Base-by-base conservation (phyloP, 805 yeast species). In the Yarrowia yakushimensis region DNA sequence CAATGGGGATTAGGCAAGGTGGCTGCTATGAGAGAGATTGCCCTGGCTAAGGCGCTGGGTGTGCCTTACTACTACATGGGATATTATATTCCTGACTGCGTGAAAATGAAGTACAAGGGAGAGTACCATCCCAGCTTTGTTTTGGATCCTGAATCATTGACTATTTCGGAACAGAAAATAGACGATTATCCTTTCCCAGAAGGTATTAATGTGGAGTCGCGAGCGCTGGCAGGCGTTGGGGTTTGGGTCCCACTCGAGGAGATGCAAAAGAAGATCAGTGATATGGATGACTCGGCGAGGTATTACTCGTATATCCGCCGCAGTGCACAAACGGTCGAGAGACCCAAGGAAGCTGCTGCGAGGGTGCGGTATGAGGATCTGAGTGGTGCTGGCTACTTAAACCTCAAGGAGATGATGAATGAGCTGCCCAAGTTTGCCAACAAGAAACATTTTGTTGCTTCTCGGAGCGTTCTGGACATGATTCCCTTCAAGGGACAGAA, bases 81-180 rank as follows among this genome's bases (percentile, higher is more conserved):
- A 0, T 89, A 84, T 67, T 91, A 85, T 69, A 84, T 90, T 46
- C 85, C 85, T 4, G 91, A 87, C 66, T 89, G 97, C 71, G 78
- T 76, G 0, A 91, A 91, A 72, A 90, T 91, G 97, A 78, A 76
- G 50, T 92, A 92, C 70, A 91, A 91, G 73, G 83, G 80, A 27
- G 82, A 83, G 65, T 90, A 87, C 72, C 28, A 63, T 15, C 77
- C 77, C 8, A 66, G 74, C 27, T 68, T 66, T 37, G 46, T 74
- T 22, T 69, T 74, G 13, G 77, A 74, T 37, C 77, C 78, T 5
- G 62, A 55, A 17, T 52, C 59, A 12, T 4, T 22, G 1, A 13
- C 59, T 2, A 25, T 52, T n/a, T 13, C 59, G 0, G 59, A 52
- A 18, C 43, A 36, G 9, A 43, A 52, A 3, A 52, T 52, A 1